phyloP scores from a whole-genome alignment of 1,284 basidiomycete species.

The Retiboletus fuscus region DNA sequence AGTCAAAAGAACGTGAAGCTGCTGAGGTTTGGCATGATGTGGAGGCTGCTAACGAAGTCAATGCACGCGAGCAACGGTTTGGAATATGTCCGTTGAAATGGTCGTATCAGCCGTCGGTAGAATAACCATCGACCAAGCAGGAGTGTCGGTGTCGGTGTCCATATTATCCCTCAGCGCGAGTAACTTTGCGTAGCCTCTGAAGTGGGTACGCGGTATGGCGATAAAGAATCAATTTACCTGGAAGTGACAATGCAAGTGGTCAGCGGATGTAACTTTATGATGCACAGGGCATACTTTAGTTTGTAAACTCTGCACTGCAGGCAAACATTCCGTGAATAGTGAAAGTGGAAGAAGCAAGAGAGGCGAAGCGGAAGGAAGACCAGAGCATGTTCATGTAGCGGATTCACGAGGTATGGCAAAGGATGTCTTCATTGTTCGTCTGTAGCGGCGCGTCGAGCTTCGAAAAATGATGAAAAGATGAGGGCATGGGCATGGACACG shows the following conservation, averaged over 20 bases:
- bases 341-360: constrained; percentile 49
- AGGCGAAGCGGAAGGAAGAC: constrained; percentile 27
- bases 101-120: constrained; percentile 15
- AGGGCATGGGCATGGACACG: no score
- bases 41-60: constrained; percentile 6
- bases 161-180: neutral
- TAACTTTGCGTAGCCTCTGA: constrained; percentile 17
- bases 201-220: neutral
- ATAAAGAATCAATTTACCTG: neutral
- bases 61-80: constrained; percentile 9
- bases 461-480: no score
- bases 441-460: no score
- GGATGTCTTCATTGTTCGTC: no score
- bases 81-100: constrained; percentile 10
- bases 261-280: constrained; percentile 11
- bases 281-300: constrained; percentile 32
- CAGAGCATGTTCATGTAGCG: constrained; percentile 13
- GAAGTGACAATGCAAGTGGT: constrained; percentile 9
- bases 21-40: constrained; percentile 4
- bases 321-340: constrained; percentile 27
- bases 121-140: constrained; percentile 9
- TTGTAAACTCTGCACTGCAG: constrained; percentile 27
- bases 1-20: no score
- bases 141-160: constrained; percentile 5
- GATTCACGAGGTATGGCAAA: constrained; percentile 43